A percentile compares a stretch with the other conserved stretches of the same genome.
phyloP scores from a whole-genome alignment of 2,329 filamentous ascomycete genomes.

The Colletotrichum sp. region DNA sequence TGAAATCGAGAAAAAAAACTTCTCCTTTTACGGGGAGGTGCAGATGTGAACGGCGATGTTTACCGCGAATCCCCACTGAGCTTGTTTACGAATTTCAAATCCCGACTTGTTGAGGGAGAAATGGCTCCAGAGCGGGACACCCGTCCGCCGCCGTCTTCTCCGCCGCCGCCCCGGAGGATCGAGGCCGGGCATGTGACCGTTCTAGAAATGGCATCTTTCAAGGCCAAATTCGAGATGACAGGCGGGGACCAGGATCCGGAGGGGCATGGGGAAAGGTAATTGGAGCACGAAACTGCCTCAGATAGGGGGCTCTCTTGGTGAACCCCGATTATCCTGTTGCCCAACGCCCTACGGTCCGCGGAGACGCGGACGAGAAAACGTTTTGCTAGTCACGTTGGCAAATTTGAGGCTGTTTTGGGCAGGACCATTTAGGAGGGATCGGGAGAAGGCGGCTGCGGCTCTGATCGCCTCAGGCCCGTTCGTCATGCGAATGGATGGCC shows the following conservation, averaged over 20 bases:
- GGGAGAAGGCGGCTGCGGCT: slow-evolving; percentile 15
- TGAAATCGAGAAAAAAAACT: not conserved
- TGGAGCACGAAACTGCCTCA: not conserved
- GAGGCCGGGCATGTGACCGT: not conserved
- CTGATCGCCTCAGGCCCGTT: not conserved
- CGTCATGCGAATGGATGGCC: not conserved
- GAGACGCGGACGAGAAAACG: not conserved
- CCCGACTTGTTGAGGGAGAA: not conserved
- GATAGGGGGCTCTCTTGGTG: not conserved
- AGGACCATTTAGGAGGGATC: not conserved
- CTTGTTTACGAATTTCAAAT: slow-evolving; percentile 2
- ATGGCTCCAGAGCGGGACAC: not conserved
- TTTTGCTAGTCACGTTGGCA: not conserved
- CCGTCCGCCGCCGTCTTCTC: not conserved
- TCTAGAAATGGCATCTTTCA: not conserved
- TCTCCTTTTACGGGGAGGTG: not conserved
- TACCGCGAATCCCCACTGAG: not conserved
- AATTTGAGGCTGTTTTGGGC: not conserved
- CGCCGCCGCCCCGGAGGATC: not conserved
- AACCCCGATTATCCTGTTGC: not conserved
- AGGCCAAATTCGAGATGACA: not conserved
- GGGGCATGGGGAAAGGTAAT: not conserved
- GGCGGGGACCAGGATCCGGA: not conserved
- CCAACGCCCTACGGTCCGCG: not conserved
- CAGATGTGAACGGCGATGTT: not conserved